Conservation (phyloP, 2,329 filamentous ascomycete species). For the Metarhizium album region DNA sequence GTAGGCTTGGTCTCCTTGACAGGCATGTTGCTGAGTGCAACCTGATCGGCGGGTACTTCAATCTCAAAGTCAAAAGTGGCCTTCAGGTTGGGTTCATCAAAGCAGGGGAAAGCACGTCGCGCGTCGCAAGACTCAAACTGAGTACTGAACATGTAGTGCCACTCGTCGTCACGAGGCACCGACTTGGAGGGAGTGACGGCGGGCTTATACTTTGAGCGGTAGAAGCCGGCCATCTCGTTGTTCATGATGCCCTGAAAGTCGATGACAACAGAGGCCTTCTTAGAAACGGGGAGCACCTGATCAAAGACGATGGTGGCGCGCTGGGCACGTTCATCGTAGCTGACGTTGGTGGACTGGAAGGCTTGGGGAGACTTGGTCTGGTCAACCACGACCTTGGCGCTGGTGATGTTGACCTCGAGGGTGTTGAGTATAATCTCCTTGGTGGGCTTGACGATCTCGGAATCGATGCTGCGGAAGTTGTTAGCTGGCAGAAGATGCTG, state of each 20-base stretch:
- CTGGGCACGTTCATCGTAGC: conserved; percentile 76
- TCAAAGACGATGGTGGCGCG: conserved; percentile 69
- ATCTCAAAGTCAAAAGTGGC: conserved; percentile 91
- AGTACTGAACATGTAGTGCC: conserved; percentile 76
- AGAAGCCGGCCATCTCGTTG: conserved; percentile 87
- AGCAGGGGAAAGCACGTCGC: conserved; percentile 89
- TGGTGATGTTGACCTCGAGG: conserved; percentile 68
- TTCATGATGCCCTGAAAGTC: conserved; percentile 76
- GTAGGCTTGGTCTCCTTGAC: conserved; percentile 56
- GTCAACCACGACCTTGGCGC: conserved; percentile 48
- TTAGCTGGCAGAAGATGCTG: not conserved
- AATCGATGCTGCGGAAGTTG: conserved; percentile 49
- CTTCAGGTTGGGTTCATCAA: conserved; percentile 96
- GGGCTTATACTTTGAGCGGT: conserved; percentile 88
- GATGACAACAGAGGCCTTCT: conserved; percentile 57
- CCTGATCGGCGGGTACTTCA: conserved; percentile 79
- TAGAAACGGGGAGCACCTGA: conserved; percentile 55
- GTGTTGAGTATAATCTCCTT: conserved; percentile 76
- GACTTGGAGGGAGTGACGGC: conserved; percentile 58
- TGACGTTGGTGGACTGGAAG: conserved; percentile 54
- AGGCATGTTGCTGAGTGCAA: conserved; percentile 92
- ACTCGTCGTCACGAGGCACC: conserved; percentile 62
- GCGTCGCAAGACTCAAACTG: conserved; percentile 98
- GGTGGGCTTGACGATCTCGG: conserved; percentile 59
- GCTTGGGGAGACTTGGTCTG: conserved; percentile 45